Evolutionary conservation across 371 early-diverging fungal species (phyloP).

Genomic region (Mucor plumbeus): DNA sequence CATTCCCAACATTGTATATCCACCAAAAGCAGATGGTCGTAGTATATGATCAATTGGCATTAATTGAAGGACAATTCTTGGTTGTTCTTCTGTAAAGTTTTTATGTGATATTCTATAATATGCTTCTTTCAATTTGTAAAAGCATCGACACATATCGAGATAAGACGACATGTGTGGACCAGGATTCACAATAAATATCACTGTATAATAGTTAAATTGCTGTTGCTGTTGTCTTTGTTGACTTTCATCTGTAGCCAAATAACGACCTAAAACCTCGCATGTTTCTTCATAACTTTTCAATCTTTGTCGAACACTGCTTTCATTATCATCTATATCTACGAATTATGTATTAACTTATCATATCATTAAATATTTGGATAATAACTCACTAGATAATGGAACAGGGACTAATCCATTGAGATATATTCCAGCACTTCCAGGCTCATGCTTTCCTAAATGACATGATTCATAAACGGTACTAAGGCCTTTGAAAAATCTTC

Average conservation of each 20-base stretch:
- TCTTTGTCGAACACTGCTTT: conserved; percentile 36
- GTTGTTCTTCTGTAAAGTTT: neutral
- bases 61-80: conserved; percentile 49
- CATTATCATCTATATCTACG: conserved; percentile 20
- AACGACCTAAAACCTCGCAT: conserved; percentile 41
- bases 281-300: conserved; percentile 47
- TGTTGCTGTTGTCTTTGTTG: conserved; percentile 5
- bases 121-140: conserved; percentile 49
- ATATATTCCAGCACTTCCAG: conserved; percentile 34
- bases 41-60: conserved; percentile 62
- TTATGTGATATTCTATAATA: conserved; percentile 6
- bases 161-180: conserved; percentile 51
- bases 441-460: conserved; percentile 43
- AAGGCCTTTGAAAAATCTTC: conserved; percentile 50
- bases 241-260: conserved; percentile 24
- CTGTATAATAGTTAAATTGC: conserved; percentile 27
- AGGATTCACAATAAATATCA: conserved; percentile 58
- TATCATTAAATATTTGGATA: too few relatives aligned
- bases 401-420: conserved; percentile 48
- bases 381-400: conserved; percentile 24
- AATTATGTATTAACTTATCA: neutral
- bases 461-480: conserved; percentile 44
- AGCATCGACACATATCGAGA: conserved; percentile 54
- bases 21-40: conserved; percentile 47
- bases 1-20: conserved; percentile 45